Conservation (phyloP, 179 eudicot genomes). For the Gypsophila paniculata region DNA sequence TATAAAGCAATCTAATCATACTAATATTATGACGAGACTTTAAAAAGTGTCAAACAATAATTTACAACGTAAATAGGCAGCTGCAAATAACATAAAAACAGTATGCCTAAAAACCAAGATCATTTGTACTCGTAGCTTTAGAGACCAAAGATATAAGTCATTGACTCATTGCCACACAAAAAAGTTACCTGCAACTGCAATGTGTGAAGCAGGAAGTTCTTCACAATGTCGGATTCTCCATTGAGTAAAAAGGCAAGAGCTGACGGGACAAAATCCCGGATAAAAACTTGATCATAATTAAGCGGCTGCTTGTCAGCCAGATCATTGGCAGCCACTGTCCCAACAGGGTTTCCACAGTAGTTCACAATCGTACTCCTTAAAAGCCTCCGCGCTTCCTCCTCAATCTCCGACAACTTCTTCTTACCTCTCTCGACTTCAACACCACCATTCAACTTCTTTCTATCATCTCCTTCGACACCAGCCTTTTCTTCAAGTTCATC, state of each 20-base stretch:
- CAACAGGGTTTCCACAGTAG: constrained; percentile 38
- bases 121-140: too few species aligned
- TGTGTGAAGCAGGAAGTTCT: constrained; percentile 40
- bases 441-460: constrained; percentile 16
- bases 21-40: not conserved
- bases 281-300: constrained; percentile 42
- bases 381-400: constrained; percentile 39
- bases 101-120: too few species aligned
- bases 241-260: constrained; percentile 41
- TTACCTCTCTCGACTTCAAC: constrained; percentile 14
- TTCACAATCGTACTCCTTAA: constrained; percentile 32
- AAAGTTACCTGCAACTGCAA: constrained; percentile 40
- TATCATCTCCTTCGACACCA: constrained; percentile 19
- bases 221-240: constrained; percentile 38
- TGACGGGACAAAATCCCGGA: constrained; percentile 39
- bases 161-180: too few species aligned
- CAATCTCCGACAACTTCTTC: constrained; percentile 27
- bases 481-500: constrained; percentile 14
- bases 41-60: too few species aligned
- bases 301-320: constrained; percentile 22
- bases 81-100: too few species aligned
- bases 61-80: too few species aligned
- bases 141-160: too few species aligned
- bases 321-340: constrained; percentile 42
- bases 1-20: not conserved